phyloP scores from a whole-genome alignment of 2,329 filamentous ascomycete genomes.

The Fusarium protoensiforme region DNA sequence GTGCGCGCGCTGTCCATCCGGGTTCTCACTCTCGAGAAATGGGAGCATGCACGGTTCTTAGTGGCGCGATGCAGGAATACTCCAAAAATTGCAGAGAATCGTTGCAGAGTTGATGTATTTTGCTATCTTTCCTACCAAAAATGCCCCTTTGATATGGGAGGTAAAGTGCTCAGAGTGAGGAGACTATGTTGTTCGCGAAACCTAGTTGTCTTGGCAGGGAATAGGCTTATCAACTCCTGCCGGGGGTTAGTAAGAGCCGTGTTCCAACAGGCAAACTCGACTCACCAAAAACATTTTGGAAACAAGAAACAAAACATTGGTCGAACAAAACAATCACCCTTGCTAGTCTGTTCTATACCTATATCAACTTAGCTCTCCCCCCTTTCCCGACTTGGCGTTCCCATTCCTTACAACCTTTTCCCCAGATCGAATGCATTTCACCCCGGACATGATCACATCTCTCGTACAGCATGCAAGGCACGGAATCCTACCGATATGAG shows the following conservation, averaged over 20 bases:
- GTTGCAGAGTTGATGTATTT: not conserved
- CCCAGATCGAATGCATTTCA: not conserved
- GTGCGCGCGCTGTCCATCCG: constrained; percentile 38
- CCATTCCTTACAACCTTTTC: not conserved
- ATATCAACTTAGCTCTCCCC: constrained; percentile 1
- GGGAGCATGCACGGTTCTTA: not conserved
- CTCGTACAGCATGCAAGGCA: not conserved
- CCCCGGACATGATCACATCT: not conserved
- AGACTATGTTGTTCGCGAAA: not conserved
- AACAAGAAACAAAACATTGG: not conserved
- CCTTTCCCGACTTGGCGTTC: not conserved
- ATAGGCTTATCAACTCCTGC: not conserved
- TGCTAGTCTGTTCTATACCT: not conserved
- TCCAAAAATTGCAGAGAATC: not conserved
- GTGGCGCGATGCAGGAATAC: constrained; percentile 16
- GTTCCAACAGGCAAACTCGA: not conserved
- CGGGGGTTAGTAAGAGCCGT: not conserved
- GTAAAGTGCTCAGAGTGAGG: not conserved
- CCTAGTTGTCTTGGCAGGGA: not conserved
- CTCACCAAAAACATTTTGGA: not conserved
- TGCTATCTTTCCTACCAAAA: constrained; percentile 9
- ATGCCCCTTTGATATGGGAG: not conserved
- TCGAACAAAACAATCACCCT: not conserved
- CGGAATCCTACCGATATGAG: not conserved
- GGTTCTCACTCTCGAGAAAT: constrained; percentile 36